A percentile compares a stretch with the other conserved stretches of the same genome.
These are phyloP conservation scores for Viola pubescens DNA, from an alignment of 441 rosid species.

Conservation along the genomic window DNA sequence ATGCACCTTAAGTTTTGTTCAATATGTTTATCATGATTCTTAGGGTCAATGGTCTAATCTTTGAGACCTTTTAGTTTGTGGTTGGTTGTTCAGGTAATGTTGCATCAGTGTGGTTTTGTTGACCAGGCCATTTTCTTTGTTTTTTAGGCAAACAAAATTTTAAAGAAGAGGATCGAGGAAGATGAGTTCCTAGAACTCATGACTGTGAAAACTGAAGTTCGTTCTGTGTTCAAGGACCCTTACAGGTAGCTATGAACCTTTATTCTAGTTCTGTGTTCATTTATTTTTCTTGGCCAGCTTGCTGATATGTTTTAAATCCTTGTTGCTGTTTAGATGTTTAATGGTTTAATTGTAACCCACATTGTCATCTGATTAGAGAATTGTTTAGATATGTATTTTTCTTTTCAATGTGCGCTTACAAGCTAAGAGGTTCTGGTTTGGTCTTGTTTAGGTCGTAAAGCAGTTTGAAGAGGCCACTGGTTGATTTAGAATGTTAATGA, in stretches of 20 bases:
- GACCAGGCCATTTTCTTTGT: slow-evolving; percentile 2
- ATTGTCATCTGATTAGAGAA: too few relatives aligned
- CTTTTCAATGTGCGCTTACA: too few relatives aligned
- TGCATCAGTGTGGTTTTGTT: slow-evolving; percentile 8
- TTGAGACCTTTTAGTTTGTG: not conserved
- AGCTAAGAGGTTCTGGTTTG: too few relatives aligned
- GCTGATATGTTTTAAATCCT: not conserved
- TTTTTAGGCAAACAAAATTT: slow-evolving; percentile 70
- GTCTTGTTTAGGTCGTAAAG: too few relatives aligned
- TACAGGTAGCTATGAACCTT: slow-evolving; percentile 53
- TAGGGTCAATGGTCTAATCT: slow-evolving; percentile 1
- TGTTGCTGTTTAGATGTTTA: too few relatives aligned
- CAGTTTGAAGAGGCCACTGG: too few relatives aligned
- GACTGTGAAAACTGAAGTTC: slow-evolving; percentile 78
- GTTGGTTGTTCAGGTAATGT: slow-evolving; percentile 12
- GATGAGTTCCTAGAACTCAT: slow-evolving; percentile 91
- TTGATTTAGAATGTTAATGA: too few relatives aligned
- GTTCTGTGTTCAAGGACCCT: slow-evolving; percentile 79
- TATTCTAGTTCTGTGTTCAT: slow-evolving; percentile 17
- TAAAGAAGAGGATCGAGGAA: slow-evolving; percentile 86
- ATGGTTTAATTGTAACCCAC: too few relatives aligned
- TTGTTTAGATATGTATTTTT: too few relatives aligned
- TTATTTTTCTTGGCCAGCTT: slow-evolving; percentile 3
- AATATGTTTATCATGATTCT: slow-evolving; percentile 2
- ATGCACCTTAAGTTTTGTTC: not conserved